Conservation (phyloP, 1,139 yeast genomes). For the Pichia sp. region DNA sequence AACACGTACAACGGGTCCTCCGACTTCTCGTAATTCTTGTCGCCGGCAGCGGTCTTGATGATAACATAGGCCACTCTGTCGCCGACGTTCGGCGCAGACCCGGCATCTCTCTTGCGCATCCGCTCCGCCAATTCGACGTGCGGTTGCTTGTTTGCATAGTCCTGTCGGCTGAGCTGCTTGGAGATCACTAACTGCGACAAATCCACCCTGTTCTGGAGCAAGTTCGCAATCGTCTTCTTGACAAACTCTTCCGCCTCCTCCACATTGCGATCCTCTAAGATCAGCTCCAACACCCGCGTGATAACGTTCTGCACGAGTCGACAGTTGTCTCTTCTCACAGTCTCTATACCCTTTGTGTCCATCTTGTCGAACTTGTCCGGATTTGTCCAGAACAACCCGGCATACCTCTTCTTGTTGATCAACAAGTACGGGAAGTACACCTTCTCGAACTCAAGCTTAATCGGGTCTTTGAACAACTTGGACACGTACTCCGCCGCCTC, state of each 20-base stretch:
- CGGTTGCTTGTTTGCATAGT: conserved; percentile 94
- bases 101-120: conserved; percentile 94
- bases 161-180: conserved; percentile 83
- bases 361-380: conserved; percentile 88
- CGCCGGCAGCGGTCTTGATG: conserved; percentile 69
- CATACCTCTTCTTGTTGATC: conserved; percentile 94
- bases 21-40: conserved; percentile 89
- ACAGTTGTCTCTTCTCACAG: conserved; percentile 97
- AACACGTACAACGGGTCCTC: conserved; percentile 94
- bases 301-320: conserved; percentile 90
- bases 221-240: conserved; percentile 82
- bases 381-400: conserved; percentile 94
- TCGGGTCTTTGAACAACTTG: conserved; percentile 72
- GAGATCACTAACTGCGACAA: conserved; percentile 91
- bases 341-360: conserved; percentile 98
- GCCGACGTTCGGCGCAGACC: conserved; percentile 94
- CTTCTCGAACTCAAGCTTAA: conserved; percentile 93
- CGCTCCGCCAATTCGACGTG: conserved; percentile 95
- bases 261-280: conserved; percentile 87
- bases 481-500: conserved; percentile 93
- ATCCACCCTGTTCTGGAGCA: conserved; percentile 87
- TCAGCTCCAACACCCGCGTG: conserved; percentile 81
- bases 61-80: conserved; percentile 98
- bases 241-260: conserved; percentile 81
- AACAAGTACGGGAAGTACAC: conserved; percentile 92